Base-by-base conservation (phyloP, 805 yeast genomes). In the Candida qinlingensis region DNA sequence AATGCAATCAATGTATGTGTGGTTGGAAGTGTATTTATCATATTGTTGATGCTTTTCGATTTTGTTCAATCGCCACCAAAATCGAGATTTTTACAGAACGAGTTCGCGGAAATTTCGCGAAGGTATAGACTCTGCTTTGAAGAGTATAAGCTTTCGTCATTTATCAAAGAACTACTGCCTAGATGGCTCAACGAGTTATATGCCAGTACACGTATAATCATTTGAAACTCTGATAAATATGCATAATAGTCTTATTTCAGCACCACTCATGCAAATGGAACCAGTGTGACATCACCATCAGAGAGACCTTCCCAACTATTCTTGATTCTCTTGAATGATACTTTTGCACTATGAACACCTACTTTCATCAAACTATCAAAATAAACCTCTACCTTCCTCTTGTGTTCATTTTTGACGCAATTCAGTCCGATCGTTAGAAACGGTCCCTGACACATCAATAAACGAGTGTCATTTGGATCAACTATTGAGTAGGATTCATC, bases 391-490 rank as follows among this genome's bases (percentile, higher is more conserved):
- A 60, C 49, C 11, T 39, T 51, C 1, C 1, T 3, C 40, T 42
- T 55, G 25, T 58, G 53, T 5, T 37, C 46, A 0, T 47, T 47
- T 10, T 53, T 54, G 6, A 52, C 39, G 27, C 58, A 47, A 36
- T 50, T 48, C 41, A 56, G 38, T 1, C 63, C 63, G 44, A 53
- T 48, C 1, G 45, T 37, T 4, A 59, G 44, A 50, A 59, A 48
- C 13, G 61, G 59, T 5, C 62, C 60, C 29, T 58, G 62, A 9
- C 58, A 19, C 57, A 59, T 54, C 42, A 59, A 33, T 7, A 59
- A 41, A n/a, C 63, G 45, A 1, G 55, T 39, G 35, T 59, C 63
- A 3, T 47, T 26, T 1, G 41, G 47, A 29, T 59, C 55, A 5
- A 35, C 13, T 9, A 42, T 41, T 2, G 42, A 5, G 10, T 43